Percentiles rank a stretch among this genome's conserved stretches.
Conservation (phyloP, 164 flowering plant genomes). For the Paratinospora sagittata region DNA sequence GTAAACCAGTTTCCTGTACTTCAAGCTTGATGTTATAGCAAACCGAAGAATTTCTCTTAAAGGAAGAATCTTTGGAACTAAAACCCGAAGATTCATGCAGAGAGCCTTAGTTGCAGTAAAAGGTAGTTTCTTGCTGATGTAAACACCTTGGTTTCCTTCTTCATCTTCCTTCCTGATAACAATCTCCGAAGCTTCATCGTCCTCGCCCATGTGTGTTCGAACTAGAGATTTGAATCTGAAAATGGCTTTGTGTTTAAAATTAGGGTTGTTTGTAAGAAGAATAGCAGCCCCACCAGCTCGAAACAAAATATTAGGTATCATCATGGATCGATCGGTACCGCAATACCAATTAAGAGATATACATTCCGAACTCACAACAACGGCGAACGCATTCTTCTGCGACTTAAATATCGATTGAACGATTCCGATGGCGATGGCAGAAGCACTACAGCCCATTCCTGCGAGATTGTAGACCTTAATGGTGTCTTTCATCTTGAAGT, state of each 20-base stretch:
- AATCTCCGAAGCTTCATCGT: constrained; percentile 45
- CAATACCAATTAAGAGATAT: constrained; percentile 53
- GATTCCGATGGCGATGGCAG: constrained; percentile 40
- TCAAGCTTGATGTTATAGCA: constrained; percentile 16
- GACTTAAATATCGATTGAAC: constrained; percentile 37
- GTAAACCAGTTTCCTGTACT: background rate
- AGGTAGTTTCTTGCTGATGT: constrained; percentile 46
- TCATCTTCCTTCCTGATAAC: constrained; percentile 54
- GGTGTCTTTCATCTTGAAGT: constrained; percentile 48
- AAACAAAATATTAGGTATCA: constrained; percentile 57
- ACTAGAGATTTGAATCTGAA: constrained; percentile 48
- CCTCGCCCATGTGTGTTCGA: constrained; percentile 55
- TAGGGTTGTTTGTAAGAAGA: constrained; percentile 44
- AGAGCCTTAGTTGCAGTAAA: constrained; percentile 50
- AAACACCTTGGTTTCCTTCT: constrained; percentile 38
- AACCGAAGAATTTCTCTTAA: constrained; percentile 39
- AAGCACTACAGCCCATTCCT: constrained; percentile 80
- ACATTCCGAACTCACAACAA: constrained; percentile 52
- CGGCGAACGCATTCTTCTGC: constrained; percentile 29
- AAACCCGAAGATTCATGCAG: constrained; percentile 42
- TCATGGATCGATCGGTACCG: constrained; percentile 56
- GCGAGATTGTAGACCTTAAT: constrained; percentile 46
- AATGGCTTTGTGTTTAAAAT: constrained; percentile 30
- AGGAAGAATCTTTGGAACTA: constrained; percentile 60
- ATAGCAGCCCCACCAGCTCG: constrained; percentile 58